Conservation (phyloP, 108 stramenopile species). For the Cyclotella sp. region DNA sequence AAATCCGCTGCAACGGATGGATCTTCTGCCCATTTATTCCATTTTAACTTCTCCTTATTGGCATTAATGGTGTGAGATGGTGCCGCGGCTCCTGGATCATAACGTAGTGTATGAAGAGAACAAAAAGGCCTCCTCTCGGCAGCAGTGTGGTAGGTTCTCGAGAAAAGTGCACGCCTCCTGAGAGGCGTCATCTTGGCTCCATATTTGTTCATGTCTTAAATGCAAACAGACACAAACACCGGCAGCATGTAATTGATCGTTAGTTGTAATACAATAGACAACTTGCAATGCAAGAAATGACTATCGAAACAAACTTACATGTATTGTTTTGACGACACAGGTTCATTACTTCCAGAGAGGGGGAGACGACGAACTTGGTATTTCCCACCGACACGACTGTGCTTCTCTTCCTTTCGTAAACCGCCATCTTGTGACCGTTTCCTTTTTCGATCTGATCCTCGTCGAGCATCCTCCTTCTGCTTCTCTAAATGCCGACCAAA, state of each 20-base stretch:
- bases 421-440: neutral
- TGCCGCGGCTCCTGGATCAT: neutral
- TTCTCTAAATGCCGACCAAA: slow-evolving; percentile 12
- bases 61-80: neutral
- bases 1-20: slow-evolving; percentile 18
- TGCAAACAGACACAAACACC: neutral
- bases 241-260: neutral
- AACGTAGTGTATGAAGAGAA: neutral
- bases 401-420: neutral
- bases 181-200: slow-evolving; percentile 4
- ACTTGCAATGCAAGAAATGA: neutral
- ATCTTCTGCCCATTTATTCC: slow-evolving; percentile 32
- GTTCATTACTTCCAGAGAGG: slow-evolving; percentile 7
- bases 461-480: slow-evolving; percentile 8
- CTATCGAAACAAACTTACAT: slow-evolving; percentile 21
- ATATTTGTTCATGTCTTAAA: slow-evolving; percentile 14
- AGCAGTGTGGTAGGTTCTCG: neutral
- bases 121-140: neutral
- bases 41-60: neutral
- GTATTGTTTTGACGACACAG: slow-evolving; percentile 4
- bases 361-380: slow-evolving; percentile 29
- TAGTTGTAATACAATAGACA: neutral
- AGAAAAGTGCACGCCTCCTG: neutral
- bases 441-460: neutral
- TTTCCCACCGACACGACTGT: slow-evolving; percentile 21